phyloP scores from a whole-genome alignment of 768 basidiomycete genomes.

The Lentinula aciculospora region DNA sequence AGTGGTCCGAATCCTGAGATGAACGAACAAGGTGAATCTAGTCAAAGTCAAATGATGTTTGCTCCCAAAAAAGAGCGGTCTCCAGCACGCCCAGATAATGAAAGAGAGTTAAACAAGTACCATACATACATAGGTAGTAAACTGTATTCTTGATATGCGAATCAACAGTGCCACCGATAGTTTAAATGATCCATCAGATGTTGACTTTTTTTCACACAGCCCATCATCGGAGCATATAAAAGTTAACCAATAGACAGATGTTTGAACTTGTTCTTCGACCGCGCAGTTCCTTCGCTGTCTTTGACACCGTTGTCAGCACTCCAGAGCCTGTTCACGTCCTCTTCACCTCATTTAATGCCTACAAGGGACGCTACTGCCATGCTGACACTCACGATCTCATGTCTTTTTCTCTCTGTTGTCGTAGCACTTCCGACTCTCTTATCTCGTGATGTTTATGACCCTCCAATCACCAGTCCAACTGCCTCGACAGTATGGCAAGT shows the following conservation, averaged over 20 bases:
- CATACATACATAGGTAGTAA: too few species aligned
- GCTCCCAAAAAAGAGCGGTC: too few species aligned
- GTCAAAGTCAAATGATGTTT: too few species aligned
- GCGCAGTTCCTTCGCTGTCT: constrained; percentile 4
- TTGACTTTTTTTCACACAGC: background rate
- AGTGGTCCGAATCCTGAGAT: too few species aligned
- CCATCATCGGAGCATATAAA: background rate
- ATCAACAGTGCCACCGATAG: background rate
- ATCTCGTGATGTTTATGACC: constrained; percentile 39
- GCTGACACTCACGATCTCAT: constrained; percentile 12
- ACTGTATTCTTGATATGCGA: too few species aligned
- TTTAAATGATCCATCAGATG: background rate
- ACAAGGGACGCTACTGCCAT: constrained; percentile 10
- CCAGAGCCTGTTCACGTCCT: background rate
- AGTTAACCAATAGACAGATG: constrained; percentile 12
- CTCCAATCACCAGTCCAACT: constrained; percentile 40
- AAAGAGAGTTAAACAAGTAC: too few species aligned
- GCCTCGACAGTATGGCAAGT: constrained; percentile 37
- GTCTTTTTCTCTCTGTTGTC: constrained; percentile 16
- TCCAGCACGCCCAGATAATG: too few species aligned
- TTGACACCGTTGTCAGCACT: background rate
- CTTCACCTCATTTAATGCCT: background rate
- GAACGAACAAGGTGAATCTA: too few species aligned
- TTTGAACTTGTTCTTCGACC: background rate
- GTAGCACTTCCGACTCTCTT: constrained; percentile 15